A percentile compares a stretch with the other conserved stretches of the same genome.
These are phyloP conservation scores for Teunomyces funiuensis DNA, from an alignment of 805 yeast genomes.

Conservation along the genomic window DNA sequence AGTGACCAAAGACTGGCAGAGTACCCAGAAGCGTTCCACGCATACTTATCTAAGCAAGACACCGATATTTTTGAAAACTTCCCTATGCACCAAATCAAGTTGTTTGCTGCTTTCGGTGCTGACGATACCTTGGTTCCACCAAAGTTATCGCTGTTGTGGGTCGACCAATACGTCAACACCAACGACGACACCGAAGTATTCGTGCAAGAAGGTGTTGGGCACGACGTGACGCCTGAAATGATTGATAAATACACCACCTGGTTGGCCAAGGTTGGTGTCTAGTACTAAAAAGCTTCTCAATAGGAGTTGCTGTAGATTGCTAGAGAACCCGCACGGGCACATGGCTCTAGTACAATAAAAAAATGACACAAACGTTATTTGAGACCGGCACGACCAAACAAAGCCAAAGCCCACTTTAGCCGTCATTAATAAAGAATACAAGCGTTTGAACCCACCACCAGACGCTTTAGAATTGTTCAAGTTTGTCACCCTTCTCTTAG, in stretches of 20 bases:
- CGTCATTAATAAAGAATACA: background rate
- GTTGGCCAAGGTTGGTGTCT: conserved; percentile 20
- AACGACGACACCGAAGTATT: conserved; percentile 25
- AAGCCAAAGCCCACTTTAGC: background rate
- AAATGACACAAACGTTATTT: background rate
- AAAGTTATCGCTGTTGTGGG: conserved; percentile 30
- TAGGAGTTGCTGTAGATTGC: background rate
- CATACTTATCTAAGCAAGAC: conserved; percentile 28
- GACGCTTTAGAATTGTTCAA: background rate
- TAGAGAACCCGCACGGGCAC: background rate
- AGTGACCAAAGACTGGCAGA: conserved; percentile 20
- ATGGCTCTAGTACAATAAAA: background rate
- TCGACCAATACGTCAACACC: conserved; percentile 25
- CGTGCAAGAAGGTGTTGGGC: conserved; percentile 32
- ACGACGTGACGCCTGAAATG: conserved; percentile 37
- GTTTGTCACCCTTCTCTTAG: background rate
- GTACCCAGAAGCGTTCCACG: conserved; percentile 35
- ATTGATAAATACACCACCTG: conserved; percentile 30
- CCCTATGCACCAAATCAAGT: conserved; percentile 28
- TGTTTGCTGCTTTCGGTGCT: conserved; percentile 39
- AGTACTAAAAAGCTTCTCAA: background rate
- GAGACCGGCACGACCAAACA: conserved; percentile 2
- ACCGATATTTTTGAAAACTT: conserved; percentile 31
- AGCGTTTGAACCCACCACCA: background rate
- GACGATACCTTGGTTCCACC: conserved; percentile 40